Percentiles rank a stretch among this genome's conserved stretches.
phyloP scores from a whole-genome alignment of 2,329 filamentous ascomycete species.

The Arthrobotrys iridis region DNA sequence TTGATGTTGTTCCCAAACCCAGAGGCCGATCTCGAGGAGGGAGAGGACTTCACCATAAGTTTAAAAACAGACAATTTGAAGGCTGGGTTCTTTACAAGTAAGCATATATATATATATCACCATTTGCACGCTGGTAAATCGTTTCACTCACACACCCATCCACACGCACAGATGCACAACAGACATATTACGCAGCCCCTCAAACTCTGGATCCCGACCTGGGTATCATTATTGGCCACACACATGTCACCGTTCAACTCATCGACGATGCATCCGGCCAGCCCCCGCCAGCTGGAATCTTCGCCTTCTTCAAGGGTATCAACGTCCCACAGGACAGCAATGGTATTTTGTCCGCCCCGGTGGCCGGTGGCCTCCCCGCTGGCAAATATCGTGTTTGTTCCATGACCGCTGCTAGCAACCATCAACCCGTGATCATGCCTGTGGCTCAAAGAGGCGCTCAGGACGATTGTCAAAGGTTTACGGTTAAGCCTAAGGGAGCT shows the following conservation, averaged over 20 bases:
- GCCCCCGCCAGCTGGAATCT: conserved; percentile 66
- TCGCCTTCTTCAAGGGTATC: conserved; percentile 75
- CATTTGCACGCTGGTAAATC: not conserved
- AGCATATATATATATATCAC: not conserved
- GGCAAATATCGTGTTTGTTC: conserved; percentile 74
- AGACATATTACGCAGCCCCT: conserved; percentile 71
- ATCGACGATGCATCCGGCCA: conserved; percentile 60
- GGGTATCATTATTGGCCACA: conserved; percentile 69
- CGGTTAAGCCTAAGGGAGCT: conserved; percentile 61
- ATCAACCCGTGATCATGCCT: conserved; percentile 74
- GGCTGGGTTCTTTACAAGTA: conserved; percentile 69
- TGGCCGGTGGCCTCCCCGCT: conserved; percentile 69
- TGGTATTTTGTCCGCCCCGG: conserved; percentile 67
- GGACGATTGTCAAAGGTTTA: conserved; percentile 73
- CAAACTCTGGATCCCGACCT: conserved; percentile 65
- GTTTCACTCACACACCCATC: not conserved
- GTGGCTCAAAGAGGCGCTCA: conserved; percentile 74
- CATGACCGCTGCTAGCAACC: conserved; percentile 72
- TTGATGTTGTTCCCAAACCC: conserved; percentile 68
- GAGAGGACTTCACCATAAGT: conserved; percentile 67
- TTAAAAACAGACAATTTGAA: conserved; percentile 68
- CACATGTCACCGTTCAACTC: conserved; percentile 70
- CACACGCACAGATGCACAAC: conserved; percentile 63
- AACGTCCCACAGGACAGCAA: conserved; percentile 70
- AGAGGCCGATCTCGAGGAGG: conserved; percentile 64